phyloP scores from a whole-genome alignment of 371 early-diverging fungal species.

The Haplosporangium sp. region DNA sequence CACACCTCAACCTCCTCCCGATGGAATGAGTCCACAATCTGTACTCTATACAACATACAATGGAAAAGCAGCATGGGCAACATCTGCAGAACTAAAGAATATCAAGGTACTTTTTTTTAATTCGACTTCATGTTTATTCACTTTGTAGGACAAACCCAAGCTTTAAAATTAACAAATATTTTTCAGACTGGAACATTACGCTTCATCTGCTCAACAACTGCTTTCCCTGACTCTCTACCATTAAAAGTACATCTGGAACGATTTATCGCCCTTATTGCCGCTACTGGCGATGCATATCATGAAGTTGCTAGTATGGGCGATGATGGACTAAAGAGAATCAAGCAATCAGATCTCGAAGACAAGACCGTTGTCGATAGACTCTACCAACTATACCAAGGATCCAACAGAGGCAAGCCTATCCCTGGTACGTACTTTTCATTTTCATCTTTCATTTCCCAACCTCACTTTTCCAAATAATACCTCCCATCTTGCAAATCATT shows the following conservation, averaged over 20 bases:
- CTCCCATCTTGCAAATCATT: too few species aligned
- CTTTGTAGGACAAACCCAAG: too few species aligned
- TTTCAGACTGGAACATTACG: conserved; percentile 59
- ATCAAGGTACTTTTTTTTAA: conserved; percentile 37
- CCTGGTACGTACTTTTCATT: conserved; percentile 28
- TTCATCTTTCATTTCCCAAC: not conserved
- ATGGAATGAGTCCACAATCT: conserved; percentile 69
- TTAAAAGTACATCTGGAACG: conserved; percentile 60
- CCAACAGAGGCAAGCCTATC: conserved; percentile 27
- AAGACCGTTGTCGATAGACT: conserved; percentile 63
- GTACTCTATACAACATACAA: conserved; percentile 72
- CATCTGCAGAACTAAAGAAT: conserved; percentile 36
- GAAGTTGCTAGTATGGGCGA: conserved; percentile 77
- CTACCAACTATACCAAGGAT: conserved; percentile 71
- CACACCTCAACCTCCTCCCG: conserved; percentile 46
- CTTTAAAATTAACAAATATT: too few species aligned
- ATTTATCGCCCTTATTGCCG: conserved; percentile 71
- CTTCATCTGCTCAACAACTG: conserved; percentile 60
- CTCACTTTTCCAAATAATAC: too few species aligned
- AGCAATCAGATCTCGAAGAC: conserved; percentile 74
- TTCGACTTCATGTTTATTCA: too few species aligned
- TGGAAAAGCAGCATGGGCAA: conserved; percentile 74
- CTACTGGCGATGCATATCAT: conserved; percentile 74
- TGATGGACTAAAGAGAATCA: conserved; percentile 72
- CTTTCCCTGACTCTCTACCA: conserved; percentile 62